Base-by-base conservation (phyloP, 257 asterid species). In the Knoxia roxburghii region DNA sequence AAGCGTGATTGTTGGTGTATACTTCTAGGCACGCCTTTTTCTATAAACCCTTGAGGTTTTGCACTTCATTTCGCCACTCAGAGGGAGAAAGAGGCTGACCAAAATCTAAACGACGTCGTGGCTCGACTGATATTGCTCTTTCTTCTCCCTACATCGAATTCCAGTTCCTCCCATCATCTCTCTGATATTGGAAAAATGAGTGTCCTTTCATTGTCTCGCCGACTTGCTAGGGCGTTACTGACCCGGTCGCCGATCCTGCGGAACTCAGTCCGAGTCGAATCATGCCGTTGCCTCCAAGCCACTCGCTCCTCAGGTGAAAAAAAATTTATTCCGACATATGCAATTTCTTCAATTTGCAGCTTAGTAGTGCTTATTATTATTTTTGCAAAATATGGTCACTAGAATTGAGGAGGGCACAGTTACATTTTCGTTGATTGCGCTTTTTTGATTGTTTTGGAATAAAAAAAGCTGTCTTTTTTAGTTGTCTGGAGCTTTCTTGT, bases 151-250 rank as follows among this genome's bases (percentile, higher is more conserved):
- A 37, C 6, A 37, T 14, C 21, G 7, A 3, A 14, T 5, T 14
- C 6, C 4, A 1, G 0, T 26, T 17, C 35, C 5, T 13, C 64
- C 3, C 29, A 1, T 4, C 32, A 11, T 0, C 64, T 29, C 30
- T 55, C 43, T 24, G 58, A 12, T 6, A 18, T 35, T 20, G 51
- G 20, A 37, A 54, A 54, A 74, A 74, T 74, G 78, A 62, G 70
- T 26, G 74, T 51, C 37, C 54, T 69, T 50, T 49, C 35, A 6
- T 26, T n/a, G 40, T 26, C 72, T 66, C 64, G 72, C 72, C 64
- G 68, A 41, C 63, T 73, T 41, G 68, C 68, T 74, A 68, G 74
- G 78, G 78, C 61, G 62, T 26, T 74, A 24, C 32, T 55, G 8
- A 62, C 37, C 50, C 78, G 67, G 45, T 68, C 71, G 7, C 18